Evolutionary conservation across 2,329 filamentous ascomycete genomes (phyloP).

Genomic region (Byssothecium circinans): DNA sequence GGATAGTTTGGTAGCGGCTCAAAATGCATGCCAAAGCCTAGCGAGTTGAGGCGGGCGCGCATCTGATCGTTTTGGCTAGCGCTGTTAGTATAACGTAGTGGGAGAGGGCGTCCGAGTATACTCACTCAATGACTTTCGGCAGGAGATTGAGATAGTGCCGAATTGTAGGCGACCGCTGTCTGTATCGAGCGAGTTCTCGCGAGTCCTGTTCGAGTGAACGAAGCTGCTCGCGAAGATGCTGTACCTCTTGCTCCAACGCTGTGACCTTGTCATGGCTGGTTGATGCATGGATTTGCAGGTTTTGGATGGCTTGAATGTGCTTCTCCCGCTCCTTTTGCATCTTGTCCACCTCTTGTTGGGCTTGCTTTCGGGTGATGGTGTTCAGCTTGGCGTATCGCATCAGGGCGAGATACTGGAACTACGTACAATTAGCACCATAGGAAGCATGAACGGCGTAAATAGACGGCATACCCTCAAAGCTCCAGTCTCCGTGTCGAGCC

Average conservation of each 20-base stretch:
- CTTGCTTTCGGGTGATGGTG: conserved; percentile 21
- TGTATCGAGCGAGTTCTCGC: conserved; percentile 13
- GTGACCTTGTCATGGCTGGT: conserved; percentile 37
- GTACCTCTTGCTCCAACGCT: conserved; percentile 24
- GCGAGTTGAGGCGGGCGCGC: conserved; percentile 27
- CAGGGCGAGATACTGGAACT: conserved; percentile 53
- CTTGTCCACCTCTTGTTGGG: conserved; percentile 14
- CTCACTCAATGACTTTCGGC: conserved; percentile 32
- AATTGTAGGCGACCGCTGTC: conserved; percentile 26
- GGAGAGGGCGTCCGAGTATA: not conserved
- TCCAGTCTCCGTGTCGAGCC: conserved; percentile 41
- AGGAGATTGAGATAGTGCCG: conserved; percentile 32
- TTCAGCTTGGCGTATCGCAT: conserved; percentile 30
- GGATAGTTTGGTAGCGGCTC: conserved; percentile 30
- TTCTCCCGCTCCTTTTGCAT: conserved; percentile 28
- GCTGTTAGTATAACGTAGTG: conserved; percentile 11
- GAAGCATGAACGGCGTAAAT: not conserved
- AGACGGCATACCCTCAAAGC: conserved; percentile 44
- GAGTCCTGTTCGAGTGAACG: conserved; percentile 22
- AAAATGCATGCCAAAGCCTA: conserved; percentile 32
- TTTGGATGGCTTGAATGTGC: not conserved
- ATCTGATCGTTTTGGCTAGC: conserved; percentile 34
- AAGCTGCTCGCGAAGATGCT: conserved; percentile 17
- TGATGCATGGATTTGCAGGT: conserved; percentile 37
- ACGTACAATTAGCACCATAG: conserved; percentile 13